Percentiles rank a stretch among this genome's conserved stretches.
Conservation (phyloP, 495 filamentous ascomycete genomes). For the Penicillium paxilli region DNA sequence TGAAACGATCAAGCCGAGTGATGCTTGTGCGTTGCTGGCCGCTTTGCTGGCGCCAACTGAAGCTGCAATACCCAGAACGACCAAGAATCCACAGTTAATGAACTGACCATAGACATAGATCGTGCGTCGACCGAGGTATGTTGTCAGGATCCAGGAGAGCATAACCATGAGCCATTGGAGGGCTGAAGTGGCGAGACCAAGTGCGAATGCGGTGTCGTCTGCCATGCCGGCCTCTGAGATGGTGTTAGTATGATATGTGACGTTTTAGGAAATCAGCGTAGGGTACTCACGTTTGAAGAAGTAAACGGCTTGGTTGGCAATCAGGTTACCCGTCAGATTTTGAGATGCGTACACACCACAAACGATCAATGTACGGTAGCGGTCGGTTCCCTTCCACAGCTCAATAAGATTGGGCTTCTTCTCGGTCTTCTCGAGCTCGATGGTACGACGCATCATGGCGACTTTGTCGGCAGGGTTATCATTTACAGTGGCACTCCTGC, state of each 20-base stretch:
- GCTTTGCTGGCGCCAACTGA: constrained; percentile 35
- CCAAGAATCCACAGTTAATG: constrained; percentile 34
- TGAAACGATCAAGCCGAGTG: constrained; percentile 56
- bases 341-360: constrained; percentile 31
- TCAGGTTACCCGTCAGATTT: constrained; percentile 29
- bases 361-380: constrained; percentile 29
- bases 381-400: constrained; percentile 28
- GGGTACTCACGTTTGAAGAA: constrained; percentile 29
- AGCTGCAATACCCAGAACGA: constrained; percentile 50
- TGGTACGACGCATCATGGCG: constrained; percentile 73
- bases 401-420: constrained; percentile 41
- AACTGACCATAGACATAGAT: constrained; percentile 11
- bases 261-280: constrained; percentile 4
- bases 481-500: constrained; percentile 20
- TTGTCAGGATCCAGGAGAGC: constrained; percentile 32
- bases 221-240: constrained; percentile 33
- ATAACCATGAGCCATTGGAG: constrained; percentile 53
- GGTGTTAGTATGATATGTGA: constrained; percentile 23
- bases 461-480: constrained; percentile 26
- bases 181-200: constrained; percentile 11
- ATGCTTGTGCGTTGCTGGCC: constrained; percentile 47
- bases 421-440: constrained; percentile 57
- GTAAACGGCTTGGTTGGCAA: constrained; percentile 29
- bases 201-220: neutral
- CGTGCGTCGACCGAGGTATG: neutral